These are phyloP conservation scores for Neocatenulostroma microsporum DNA, from an alignment of 2,329 filamentous ascomycete species.

Conservation along the genomic window DNA sequence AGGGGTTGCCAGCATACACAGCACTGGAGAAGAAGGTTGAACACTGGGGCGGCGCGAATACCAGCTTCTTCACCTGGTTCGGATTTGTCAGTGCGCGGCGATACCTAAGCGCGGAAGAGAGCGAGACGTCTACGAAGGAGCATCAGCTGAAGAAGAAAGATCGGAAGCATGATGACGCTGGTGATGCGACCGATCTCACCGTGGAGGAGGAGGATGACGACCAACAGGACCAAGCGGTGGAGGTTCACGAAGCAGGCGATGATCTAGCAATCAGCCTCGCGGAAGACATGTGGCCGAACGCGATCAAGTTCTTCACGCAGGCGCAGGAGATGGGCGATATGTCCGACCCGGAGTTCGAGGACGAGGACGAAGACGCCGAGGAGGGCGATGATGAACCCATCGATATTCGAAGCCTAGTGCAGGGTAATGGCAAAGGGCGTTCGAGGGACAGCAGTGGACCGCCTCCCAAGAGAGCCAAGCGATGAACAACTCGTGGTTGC, in stretches of 20 bases:
- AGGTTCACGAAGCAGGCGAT: conserved; percentile 83
- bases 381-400: conserved; percentile 51
- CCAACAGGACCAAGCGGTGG: conserved; percentile 59
- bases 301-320: conserved; percentile 78
- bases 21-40: conserved; percentile 48
- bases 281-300: conserved; percentile 82
- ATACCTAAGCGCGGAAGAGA: conserved; percentile 66
- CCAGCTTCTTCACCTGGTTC: conserved; percentile 86
- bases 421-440: conserved; percentile 37
- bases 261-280: conserved; percentile 71
- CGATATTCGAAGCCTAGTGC: conserved; percentile 41
- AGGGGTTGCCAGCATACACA: conserved; percentile 49
- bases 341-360: conserved; percentile 62
- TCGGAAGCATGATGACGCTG: conserved; percentile 35
- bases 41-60: conserved; percentile 34
- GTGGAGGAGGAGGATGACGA: conserved; percentile 56
- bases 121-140: conserved; percentile 51
- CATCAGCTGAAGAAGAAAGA: conserved; percentile 51
- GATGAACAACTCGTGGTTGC: no score
- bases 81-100: conserved; percentile 60
- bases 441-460: conserved; percentile 28
- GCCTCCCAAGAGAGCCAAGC: conserved; percentile 35
- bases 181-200: conserved; percentile 40
- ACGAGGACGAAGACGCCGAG: conserved; percentile 49
- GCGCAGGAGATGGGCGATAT: conserved; percentile 64